A percentile compares a stretch with the other conserved stretches of the same genome.
Evolutionary conservation across 2,329 filamentous ascomycete genomes (phyloP).

Genomic region (Elsinoe ampelina): DNA sequence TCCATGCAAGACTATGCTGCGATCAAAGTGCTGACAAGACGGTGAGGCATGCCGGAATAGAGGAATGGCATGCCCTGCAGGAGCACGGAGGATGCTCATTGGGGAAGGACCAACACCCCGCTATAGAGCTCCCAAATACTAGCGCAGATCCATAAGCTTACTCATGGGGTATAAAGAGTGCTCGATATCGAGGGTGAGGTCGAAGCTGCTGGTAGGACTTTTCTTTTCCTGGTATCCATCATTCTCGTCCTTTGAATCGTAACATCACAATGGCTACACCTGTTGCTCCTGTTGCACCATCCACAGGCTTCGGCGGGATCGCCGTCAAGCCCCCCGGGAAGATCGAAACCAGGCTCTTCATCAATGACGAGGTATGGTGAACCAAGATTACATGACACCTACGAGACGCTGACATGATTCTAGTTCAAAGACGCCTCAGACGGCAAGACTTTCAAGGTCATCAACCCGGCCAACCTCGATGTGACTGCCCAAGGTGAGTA

Average conservation of each 20-base stretch:
- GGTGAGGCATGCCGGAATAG: neutral
- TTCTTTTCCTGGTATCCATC: too few relatives aligned
- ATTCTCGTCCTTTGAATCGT: too few relatives aligned
- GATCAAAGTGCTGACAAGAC: neutral
- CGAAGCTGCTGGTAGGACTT: too few relatives aligned
- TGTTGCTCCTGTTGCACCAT: neutral
- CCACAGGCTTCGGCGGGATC: neutral
- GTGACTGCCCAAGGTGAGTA: conserved; percentile 29
- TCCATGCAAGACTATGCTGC: neutral
- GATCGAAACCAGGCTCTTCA: conserved; percentile 38
- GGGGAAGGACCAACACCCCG: neutral
- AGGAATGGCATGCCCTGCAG: too few relatives aligned
- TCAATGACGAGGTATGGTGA: conserved; percentile 39
- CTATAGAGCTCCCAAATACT: neutral
- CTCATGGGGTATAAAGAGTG: neutral
- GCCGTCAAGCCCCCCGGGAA: conserved; percentile 17
- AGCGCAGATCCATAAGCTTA: neutral
- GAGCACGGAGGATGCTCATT: too few relatives aligned
- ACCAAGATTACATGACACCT: neutral
- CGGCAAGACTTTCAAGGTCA: conserved; percentile 37
- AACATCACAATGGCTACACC: neutral
- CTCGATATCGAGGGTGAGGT: neutral
- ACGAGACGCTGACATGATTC: neutral
- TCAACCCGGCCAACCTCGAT: conserved; percentile 36
- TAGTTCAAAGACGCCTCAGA: conserved; percentile 39